Base-by-base conservation (phyloP, 768 basidiomycete genomes). In the Tulasnella sp. region DNA sequence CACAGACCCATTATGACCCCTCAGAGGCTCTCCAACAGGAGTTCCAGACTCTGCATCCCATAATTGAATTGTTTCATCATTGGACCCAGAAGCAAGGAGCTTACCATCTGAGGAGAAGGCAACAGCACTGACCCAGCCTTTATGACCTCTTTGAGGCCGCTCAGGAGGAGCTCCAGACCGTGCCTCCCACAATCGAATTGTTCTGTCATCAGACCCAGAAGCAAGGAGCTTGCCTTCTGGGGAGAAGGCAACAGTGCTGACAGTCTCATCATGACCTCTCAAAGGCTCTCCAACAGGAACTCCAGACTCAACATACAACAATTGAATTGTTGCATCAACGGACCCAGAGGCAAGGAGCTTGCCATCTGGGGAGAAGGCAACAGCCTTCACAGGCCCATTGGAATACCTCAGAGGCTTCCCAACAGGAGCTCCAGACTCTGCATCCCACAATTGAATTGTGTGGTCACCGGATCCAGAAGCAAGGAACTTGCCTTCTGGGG, bases 31-130 rank as follows among this genome's bases (percentile, higher is more conserved):
- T 8, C 68, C 9, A 0, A 71, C 22, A 15, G 17, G 22, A 15
- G 25, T 15, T 3, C 69, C 68, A 25, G 68, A 38, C 8, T 29
- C n/a, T 0, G 52, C 22, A 49, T 77, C 77, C 77, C 77, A 77
- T n/a, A 77, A n/a, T 6, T 36, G 25, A 36, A 78, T 58, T 4
- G 76, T 70, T 14, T 49, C n/a, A 76, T 78, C 77, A 29, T 71
- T 17, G 7, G 76, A 78, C 22, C 39, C 77, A 0, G 77, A 78
- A 1, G 77, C 77, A 49, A 78, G n/a, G 38, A 29, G 17, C 34
- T 36, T 29, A 12, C 77, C 77, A 37, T 78, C 75, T 15, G 67
- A 58, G 36, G 67, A 78, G 71, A 78, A 78, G 5, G 69, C 67
- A 19, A 45, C 19, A 4, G 77, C 69, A n/a, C 6, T 69, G 19